phyloP scores from a whole-genome alignment of 768 basidiomycete species.

The Clathrus columnatus region DNA sequence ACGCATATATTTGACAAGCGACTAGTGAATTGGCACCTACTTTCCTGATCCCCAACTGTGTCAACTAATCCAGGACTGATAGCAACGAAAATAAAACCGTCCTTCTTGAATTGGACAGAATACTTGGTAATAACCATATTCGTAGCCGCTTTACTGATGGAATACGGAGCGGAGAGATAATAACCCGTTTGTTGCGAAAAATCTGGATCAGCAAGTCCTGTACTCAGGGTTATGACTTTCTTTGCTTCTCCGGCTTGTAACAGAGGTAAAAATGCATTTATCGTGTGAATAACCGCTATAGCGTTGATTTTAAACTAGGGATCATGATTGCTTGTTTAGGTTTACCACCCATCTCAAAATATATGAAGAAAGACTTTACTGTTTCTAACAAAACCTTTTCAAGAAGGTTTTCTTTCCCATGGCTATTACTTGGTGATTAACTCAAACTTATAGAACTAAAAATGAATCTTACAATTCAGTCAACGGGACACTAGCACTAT shows the following conservation, averaged over 20 bases:
- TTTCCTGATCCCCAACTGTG: conserved; percentile 14
- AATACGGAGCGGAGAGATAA: conserved; percentile 19
- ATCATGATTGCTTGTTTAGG: not conserved
- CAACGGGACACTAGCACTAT: not conserved
- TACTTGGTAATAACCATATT: conserved; percentile 32
- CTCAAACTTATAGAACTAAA: not conserved
- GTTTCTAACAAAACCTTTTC: conserved; percentile 16
- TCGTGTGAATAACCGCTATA: conserved; percentile 27
- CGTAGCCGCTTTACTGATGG: conserved; percentile 29
- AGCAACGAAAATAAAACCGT: conserved; percentile 29
- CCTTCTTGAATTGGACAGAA: conserved; percentile 22
- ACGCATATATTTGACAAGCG: too few relatives aligned
- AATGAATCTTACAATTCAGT: conserved; percentile 2
- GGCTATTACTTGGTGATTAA: not conserved
- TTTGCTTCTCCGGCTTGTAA: conserved; percentile 24
- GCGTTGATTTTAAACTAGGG: conserved; percentile 29
- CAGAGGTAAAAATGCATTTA: conserved; percentile 32
- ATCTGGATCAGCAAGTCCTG: conserved; percentile 23
- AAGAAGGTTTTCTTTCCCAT: conserved; percentile 13
- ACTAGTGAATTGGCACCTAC: too few relatives aligned
- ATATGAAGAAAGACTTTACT: conserved; percentile 3
- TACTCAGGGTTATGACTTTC: conserved; percentile 28
- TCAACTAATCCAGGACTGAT: conserved; percentile 32
- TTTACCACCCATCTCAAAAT: not conserved
- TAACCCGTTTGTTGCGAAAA: conserved; percentile 15